These are phyloP conservation scores for Xerocomus brunneocitrinus DNA, from an alignment of 768 basidiomycete genomes.

Conservation along the genomic window DNA sequence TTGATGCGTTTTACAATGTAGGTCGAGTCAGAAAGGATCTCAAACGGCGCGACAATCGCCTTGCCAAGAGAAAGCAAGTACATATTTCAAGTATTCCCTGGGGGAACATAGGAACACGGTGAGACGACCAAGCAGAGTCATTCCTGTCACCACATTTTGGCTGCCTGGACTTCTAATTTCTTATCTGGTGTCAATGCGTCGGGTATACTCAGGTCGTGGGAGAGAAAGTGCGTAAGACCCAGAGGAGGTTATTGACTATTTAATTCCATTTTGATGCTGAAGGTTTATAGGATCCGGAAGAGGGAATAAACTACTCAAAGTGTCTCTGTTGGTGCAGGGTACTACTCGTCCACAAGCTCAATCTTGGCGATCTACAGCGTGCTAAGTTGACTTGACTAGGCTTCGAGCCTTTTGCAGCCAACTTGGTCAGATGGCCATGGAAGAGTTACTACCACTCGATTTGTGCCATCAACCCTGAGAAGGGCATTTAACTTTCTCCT, in stretches of 20 bases:
- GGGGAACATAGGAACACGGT: not conserved
- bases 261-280: not conserved
- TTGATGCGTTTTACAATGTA: not conserved
- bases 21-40: not conserved
- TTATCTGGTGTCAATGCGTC: not conserved
- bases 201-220: not conserved
- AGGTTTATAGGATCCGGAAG: not conserved
- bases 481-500: not conserved
- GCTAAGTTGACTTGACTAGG: not conserved
- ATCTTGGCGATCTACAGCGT: not conserved
- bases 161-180: not conserved
- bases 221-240: not conserved
- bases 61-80: not conserved
- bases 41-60: not conserved
- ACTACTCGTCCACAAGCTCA: no score
- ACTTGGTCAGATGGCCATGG: not conserved
- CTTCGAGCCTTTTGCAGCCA: not conserved
- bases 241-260: not conserved
- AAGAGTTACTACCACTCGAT: not conserved
- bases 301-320: not conserved
- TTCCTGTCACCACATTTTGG: not conserved
- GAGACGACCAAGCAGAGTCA: not conserved
- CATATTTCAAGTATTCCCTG: not conserved
- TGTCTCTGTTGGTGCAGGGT: not conserved
- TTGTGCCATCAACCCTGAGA: not conserved